Base-by-base conservation (phyloP, 2,329 filamentous ascomycete species). In the Cladosporium phlei region DNA sequence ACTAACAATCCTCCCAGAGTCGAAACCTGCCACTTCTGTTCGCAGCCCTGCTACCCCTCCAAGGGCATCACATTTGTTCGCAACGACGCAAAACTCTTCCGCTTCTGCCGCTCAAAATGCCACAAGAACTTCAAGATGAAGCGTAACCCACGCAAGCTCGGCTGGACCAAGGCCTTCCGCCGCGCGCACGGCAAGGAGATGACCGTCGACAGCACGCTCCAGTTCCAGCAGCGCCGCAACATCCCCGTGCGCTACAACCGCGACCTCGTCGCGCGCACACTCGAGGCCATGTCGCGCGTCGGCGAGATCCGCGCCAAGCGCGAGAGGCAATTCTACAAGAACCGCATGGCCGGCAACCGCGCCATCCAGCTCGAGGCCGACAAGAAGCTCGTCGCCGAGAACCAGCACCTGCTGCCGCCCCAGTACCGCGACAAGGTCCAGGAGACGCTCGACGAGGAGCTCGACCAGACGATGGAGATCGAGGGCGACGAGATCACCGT, bases 141-240 rank as follows among this genome's bases (percentile, higher is more conserved):
- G 85, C 84, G 93, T 57, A 96, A 97, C 73, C 90, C 91, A 27
- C 83, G 91, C 67, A 95, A 96, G 57, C 80, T 97, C 59, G 93
- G 89, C 71, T 96, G 91, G 93, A 96, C 91, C 53, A 95, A 96
- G 77, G 83, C 88, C 43, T 91, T 90, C 78, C 85, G 89, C 63
- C 85, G 84, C 65, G 80, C 85, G 14, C 84, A 86, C 48, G 88
- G 88, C 73, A 94, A 74, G 56, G 79, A 82, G 69, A 83, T 95
- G 88, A 86, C 87, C 48, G 90, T 97, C 69, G 93, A 98, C 77
- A 86, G 82, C 61, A 95, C 91, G 24, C 83, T 98, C 51, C 85
- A 88, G 64, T 95, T 97, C 72, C 86, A 88, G 53, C 86, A 88
- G 57, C 86, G 88, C 65, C 86, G 93, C 75, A 96, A 98, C 76